These are phyloP conservation scores for Quercus variabilis DNA, from an alignment of 306 rosid genomes.

Conservation along the genomic window DNA sequence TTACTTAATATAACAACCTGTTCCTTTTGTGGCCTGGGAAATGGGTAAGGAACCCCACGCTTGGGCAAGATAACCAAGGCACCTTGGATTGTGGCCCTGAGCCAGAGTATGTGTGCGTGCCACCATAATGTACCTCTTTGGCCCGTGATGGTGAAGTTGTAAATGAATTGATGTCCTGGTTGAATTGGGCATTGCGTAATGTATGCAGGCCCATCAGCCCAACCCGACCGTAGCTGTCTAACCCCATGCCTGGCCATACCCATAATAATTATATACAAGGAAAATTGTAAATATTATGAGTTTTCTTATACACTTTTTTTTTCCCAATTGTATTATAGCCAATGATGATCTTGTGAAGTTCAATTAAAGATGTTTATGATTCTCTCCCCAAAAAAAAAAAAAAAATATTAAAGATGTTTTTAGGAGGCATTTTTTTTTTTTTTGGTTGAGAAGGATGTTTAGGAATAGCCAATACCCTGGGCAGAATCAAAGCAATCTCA, in stretches of 20 bases:
- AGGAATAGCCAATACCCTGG: no score
- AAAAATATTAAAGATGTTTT: no score
- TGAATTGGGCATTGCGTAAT: constrained; percentile 92
- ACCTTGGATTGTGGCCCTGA: constrained; percentile 79
- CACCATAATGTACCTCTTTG: constrained; percentile 90
- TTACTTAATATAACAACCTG: constrained; percentile 55
- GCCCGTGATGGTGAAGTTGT: constrained; percentile 81
- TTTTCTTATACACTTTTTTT: no score
- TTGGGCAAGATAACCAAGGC: constrained; percentile 79
- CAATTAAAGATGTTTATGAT: neutral
- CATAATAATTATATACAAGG: no score
- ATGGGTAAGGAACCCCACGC: constrained; percentile 87
- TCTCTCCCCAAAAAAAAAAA: no score
- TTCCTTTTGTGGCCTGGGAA: constrained; percentile 70
- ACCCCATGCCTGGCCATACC: constrained; percentile 62
- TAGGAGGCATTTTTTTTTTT: no score
- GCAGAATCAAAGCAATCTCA: no score
- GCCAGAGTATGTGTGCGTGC: constrained; percentile 95
- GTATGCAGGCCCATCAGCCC: constrained; percentile 96
- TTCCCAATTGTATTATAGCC: neutral
- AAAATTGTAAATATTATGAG: no score
- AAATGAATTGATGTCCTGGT: constrained; percentile 51
- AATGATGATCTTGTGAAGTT: neutral
- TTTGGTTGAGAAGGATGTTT: no score
- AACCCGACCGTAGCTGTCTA: constrained; percentile 66